Evolutionary conservation across 2,329 filamentous ascomycete genomes (phyloP), one percentile per base, ranked within the genome.

Genomic region (Aspergillus carbonarius): DNA sequence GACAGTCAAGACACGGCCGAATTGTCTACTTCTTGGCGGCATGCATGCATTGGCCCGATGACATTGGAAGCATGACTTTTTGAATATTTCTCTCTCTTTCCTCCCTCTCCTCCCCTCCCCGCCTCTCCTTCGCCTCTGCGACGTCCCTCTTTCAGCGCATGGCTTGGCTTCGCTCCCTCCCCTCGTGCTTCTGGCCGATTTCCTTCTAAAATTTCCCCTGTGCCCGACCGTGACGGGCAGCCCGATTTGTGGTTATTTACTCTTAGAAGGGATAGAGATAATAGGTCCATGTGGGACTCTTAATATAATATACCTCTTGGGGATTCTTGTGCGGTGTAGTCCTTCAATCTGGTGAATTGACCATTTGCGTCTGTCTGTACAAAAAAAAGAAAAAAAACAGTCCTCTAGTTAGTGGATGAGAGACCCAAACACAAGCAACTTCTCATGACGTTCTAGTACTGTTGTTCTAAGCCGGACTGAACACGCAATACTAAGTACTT

Each of bases 261-360:
- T 42, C 55, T 42, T 56, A 59, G 56, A 59, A 58, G 32, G 55
- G 58, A 64, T 64, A 64, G 60, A 64, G 57, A 60, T 64, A 64
- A 61, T 59, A 60, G 18, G 55, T 58, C 60, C 62, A 42, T 23
- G 44, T 48, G 44, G 44, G 44, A 48, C 44, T 27, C 10, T 17
- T 48, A 48, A 48, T 48, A 48, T 48, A 32, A 18, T 48, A 30
- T 48, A 48, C 44, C 42, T 30, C 44, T 48, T 48, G 44, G 44
- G 25, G 25, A 30, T 17, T 25, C 32, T 46, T 27, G 23, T 9
- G 25, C 23, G n/a, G 23, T 5, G 3, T 30, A 17, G 35, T 32
- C 8, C 1, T 9, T 9, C 25, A 27, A 27, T 27, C 9, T 10
- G 9, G 9, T 8, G 30, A 32, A 10, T 32, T 3, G 30, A 32